These are phyloP conservation scores for Dipteronia sinensis DNA, from an alignment of 345 rosid species.

Conservation along the genomic window DNA sequence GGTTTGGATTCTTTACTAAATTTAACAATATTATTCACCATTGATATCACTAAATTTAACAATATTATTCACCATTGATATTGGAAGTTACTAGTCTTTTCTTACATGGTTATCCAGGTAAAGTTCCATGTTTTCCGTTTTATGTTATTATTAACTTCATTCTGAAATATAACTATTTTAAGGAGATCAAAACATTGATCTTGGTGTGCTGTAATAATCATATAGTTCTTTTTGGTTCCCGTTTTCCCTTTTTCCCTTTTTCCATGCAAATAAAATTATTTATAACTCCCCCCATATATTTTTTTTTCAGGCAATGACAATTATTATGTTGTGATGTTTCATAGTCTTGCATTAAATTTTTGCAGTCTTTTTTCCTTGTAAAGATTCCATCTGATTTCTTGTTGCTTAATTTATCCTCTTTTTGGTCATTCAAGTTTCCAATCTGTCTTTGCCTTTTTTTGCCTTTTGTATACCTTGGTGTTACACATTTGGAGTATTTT, in stretches of 20 bases:
- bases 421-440: not conserved
- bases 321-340: not conserved
- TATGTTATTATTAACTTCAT: not conserved
- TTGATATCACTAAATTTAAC: not conserved
- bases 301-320: not conserved
- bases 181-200: not conserved
- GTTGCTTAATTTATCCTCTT: not conserved
- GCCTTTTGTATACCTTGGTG: not conserved
- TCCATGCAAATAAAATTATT: not conserved
- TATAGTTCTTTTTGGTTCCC: not conserved
- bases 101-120: not conserved
- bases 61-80: not conserved
- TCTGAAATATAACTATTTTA: not conserved
- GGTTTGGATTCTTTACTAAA: conserved; percentile 35
- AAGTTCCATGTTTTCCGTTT: not conserved
- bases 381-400: not conserved
- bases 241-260: not conserved
- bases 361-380: not conserved
- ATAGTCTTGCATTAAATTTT: not conserved
- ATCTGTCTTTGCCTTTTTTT: not conserved
- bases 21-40: not conserved
- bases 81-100: not conserved
- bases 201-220: not conserved
- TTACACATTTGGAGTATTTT: not conserved
- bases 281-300: not conserved